phyloP scores from a whole-genome alignment of 768 basidiomycete genomes.

The Rhodotorula kratochvilovae region DNA sequence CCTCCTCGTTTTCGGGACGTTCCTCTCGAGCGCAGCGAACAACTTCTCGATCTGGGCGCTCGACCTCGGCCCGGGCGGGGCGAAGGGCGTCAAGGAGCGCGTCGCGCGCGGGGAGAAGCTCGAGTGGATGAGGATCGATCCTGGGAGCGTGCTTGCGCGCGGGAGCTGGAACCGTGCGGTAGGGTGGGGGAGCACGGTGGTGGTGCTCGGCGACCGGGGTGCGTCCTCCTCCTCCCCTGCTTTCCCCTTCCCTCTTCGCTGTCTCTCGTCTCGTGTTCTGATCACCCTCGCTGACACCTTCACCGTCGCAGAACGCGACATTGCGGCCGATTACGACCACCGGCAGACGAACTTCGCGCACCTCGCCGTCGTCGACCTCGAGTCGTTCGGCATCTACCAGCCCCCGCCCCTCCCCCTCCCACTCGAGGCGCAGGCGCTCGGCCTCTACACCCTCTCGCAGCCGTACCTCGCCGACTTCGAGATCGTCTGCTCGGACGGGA shows the following conservation, averaged over 20 bases:
- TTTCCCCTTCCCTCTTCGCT: constrained; percentile 17
- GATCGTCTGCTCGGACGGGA: constrained; percentile 83
- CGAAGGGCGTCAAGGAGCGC: constrained; percentile 38
- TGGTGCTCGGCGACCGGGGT: constrained; percentile 80
- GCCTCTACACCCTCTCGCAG: constrained; percentile 63
- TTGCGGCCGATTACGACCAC: constrained; percentile 88
- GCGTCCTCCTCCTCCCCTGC: background rate
- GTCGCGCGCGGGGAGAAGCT: constrained; percentile 53
- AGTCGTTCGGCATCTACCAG: constrained; percentile 90
- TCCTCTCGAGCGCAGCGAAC: constrained; percentile 87
- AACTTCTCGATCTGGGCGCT: constrained; percentile 96
- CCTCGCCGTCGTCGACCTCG: constrained; percentile 33
- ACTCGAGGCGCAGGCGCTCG: constrained; percentile 76
- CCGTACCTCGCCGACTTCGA: constrained; percentile 67
- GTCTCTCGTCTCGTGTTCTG: too few relatives aligned
- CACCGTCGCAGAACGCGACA: constrained; percentile 61
- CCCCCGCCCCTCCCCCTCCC: constrained; percentile 61
- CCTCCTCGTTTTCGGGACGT: constrained; percentile 90
- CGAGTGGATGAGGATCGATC: constrained; percentile 82
- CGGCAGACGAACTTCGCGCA: constrained; percentile 67
- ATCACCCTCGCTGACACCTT: too few relatives aligned
- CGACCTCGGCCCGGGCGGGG: constrained; percentile 57
- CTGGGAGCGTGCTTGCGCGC: constrained; percentile 72
- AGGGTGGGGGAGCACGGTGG: constrained; percentile 77
- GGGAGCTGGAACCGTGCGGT: constrained; percentile 96